Evolutionary conservation across 371 early-diverging fungal species (phyloP).

Genomic region (Mucor mucedo): DNA sequence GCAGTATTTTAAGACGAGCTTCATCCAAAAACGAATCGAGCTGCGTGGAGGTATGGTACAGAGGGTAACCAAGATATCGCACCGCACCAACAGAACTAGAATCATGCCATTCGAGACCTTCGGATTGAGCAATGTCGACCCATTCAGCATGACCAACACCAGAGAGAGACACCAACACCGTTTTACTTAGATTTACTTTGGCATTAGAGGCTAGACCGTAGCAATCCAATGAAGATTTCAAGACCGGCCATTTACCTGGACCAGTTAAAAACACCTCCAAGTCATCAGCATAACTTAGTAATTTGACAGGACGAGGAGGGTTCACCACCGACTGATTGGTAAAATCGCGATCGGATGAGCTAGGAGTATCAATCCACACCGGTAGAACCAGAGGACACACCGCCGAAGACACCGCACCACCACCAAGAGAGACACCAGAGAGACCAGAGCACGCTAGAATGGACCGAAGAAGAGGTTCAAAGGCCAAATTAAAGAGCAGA

Average conservation of each 20-base stretch:
- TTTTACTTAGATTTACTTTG: constrained; percentile 18
- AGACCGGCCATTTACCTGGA: constrained; percentile 2
- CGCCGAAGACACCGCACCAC: too few relatives aligned
- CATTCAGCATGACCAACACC: background rate
- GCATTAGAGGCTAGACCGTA: constrained; percentile 23
- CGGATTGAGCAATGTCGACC: background rate
- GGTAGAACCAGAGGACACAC: background rate
- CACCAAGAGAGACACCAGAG: background rate
- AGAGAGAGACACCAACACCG: constrained; percentile 14
- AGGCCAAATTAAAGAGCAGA: constrained; percentile 23
- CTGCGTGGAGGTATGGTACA: background rate
- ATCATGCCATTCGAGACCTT: constrained; percentile 8
- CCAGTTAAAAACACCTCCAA: constrained; percentile 22
- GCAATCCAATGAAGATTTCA: background rate
- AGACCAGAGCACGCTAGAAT: background rate
- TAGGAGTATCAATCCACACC: constrained; percentile 22
- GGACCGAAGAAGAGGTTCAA: constrained; percentile 5
- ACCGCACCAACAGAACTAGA: background rate
- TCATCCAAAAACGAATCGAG: background rate
- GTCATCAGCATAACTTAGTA: constrained; percentile 29
- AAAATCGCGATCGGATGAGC: too few relatives aligned
- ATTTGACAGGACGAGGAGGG: constrained; percentile 12
- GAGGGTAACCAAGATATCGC: constrained; percentile 20
- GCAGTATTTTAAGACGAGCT: background rate
- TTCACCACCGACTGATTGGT: constrained; percentile 15